phyloP scores from a whole-genome alignment of 2,329 filamentous ascomycete genomes.

The Venturia oleaginea region DNA sequence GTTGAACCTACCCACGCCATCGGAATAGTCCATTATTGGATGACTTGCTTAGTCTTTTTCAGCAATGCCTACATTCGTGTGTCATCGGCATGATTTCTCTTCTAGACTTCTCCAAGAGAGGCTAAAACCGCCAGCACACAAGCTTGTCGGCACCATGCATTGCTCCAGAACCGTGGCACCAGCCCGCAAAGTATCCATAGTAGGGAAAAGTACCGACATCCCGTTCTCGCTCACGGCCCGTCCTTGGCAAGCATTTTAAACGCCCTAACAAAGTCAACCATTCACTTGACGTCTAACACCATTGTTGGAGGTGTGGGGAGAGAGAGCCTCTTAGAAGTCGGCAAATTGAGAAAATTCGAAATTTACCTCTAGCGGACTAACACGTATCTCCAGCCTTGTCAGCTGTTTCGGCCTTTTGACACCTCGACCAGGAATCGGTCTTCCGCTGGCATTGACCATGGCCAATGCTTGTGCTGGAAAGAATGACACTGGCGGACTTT shows the following conservation, averaged over 20 bases:
- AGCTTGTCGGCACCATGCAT: constrained; percentile 11
- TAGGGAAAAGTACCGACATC: constrained; percentile 4
- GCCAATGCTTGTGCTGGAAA: neutral
- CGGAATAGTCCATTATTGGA: too few relatives aligned
- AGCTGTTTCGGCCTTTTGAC: neutral
- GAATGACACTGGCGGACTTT: neutral
- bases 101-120: neutral
- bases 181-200: neutral
- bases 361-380: neutral
- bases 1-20: neutral
- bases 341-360: neutral
- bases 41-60: too few relatives aligned
- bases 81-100: neutral
- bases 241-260: constrained; percentile 2
- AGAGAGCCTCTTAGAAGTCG: neutral
- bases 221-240: constrained; percentile 3
- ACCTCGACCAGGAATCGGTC: constrained; percentile 4
- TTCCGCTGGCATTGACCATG: neutral
- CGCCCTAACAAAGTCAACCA: constrained; percentile 7
- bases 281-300: neutral
- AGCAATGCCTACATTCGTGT: neutral
- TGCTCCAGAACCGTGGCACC: constrained; percentile 11
- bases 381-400: constrained; percentile 8
- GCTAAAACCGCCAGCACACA: neutral
- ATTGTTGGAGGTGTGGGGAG: constrained; percentile 1